phyloP scores from a whole-genome alignment of 2,329 filamentous ascomycete species.

The Trichoderma harzianum region DNA sequence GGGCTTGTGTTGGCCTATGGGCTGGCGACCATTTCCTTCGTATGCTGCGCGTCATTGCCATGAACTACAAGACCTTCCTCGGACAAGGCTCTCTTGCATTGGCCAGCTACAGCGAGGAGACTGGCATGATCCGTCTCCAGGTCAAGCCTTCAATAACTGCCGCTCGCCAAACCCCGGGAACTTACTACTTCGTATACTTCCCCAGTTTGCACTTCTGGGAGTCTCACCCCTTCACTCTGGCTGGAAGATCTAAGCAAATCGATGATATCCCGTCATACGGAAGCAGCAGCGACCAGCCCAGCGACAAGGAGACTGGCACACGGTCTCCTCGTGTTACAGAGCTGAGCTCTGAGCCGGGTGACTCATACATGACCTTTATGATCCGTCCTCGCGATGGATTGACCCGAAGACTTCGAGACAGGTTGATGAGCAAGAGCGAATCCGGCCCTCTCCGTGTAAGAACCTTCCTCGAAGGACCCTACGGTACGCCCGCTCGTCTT shows the following conservation, averaged over 20 bases:
- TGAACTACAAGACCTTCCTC: constrained; percentile 29
- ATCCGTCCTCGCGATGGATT: constrained; percentile 38
- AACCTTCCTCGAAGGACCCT: constrained; percentile 37
- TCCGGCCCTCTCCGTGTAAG: constrained; percentile 23
- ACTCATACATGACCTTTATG: constrained; percentile 33
- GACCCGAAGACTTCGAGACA: constrained; percentile 31
- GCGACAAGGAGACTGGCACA: constrained; percentile 22
- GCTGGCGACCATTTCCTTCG: constrained; percentile 43
- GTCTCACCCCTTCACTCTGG: constrained; percentile 42
- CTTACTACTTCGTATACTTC: constrained; percentile 41
- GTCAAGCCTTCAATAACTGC: constrained; percentile 30
- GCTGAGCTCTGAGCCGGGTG: background rate
- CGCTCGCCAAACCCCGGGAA: constrained; percentile 34
- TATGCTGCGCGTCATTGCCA: constrained; percentile 34
- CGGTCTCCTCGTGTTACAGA: constrained; percentile 11
- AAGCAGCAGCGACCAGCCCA: constrained; percentile 19
- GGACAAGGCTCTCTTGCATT: constrained; percentile 32
- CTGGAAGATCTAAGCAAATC: constrained; percentile 21
- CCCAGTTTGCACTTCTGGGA: constrained; percentile 37
- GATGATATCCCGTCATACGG: background rate
- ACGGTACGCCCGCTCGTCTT: constrained; percentile 33
- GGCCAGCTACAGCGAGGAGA: constrained; percentile 31
- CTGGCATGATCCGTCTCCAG: constrained; percentile 37
- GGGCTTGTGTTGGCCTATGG: constrained; percentile 44
- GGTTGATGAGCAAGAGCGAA: constrained; percentile 20